A percentile compares a stretch with the other conserved stretches of the same genome.
Conservation (phyloP, 495 filamentous ascomycete species). For the Neurospora cerealis region DNA sequence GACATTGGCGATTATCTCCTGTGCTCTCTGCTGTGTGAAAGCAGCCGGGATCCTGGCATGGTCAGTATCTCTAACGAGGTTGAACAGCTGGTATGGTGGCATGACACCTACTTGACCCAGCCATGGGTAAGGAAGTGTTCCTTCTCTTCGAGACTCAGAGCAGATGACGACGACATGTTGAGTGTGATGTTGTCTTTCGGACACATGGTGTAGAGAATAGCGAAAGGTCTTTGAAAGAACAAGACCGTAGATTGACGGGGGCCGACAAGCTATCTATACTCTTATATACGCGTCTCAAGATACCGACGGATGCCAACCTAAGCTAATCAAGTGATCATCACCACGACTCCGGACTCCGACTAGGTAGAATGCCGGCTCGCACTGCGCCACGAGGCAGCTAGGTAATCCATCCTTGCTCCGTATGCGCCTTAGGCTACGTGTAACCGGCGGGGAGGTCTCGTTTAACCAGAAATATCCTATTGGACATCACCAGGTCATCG, state of each 20-base stretch:
- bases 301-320: neutral
- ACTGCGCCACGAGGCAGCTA: neutral
- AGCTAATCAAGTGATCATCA: neutral
- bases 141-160: conserved; percentile 50
- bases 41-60: conserved; percentile 17
- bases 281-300: neutral
- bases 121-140: conserved; percentile 58
- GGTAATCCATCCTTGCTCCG: neutral
- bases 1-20: conserved; percentile 44
- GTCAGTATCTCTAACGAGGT: neutral
- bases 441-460: neutral
- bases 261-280: neutral
- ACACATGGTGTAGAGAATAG: neutral
- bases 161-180: conserved; percentile 22
- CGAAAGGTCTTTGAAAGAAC: neutral
- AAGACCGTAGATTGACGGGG: neutral
- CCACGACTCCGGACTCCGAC: neutral
- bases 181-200: neutral
- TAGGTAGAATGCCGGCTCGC: neutral
- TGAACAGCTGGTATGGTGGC: neutral
- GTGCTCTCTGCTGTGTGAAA: conserved; percentile 54
- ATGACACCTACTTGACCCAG: conserved; percentile 40
- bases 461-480: conserved; percentile 13
- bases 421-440: neutral
- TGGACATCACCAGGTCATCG: neutral